Evolutionary conservation across 805 yeast genomes (phyloP), one percentile per base, ranked within the genome.

Genomic region (Candida qinlingensis): DNA sequence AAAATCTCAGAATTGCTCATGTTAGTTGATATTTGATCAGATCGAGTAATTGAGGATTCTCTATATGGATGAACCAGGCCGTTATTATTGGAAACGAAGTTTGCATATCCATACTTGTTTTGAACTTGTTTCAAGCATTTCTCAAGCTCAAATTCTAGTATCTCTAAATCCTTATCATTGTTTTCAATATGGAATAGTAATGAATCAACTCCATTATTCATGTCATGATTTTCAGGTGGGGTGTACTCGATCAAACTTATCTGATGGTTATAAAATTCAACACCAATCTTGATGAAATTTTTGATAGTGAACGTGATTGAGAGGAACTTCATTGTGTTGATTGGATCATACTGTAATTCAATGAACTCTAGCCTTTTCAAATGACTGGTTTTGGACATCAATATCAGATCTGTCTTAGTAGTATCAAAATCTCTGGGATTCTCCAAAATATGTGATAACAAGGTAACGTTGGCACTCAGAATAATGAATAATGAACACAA

Each of bases 401-500:
- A 41, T 12, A 41, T 8, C 35, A 48, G 28, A 41, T 48, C 51
- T n/a, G 35, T 6, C 26, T 43, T 47, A 7, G 38, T 42, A 3
- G 45, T 31, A n/a, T 43, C 39, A 8, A 36, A 19, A 19, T 37
- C 40, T n/a, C 43, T 45, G 31, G 50, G 43, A 41, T 50, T 46
- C 25, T 50, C 53, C 19, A 50, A 38, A n/a, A 38, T 44, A 26
- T 43, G 34, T 3, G 50, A 39, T 3, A 50, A 29, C 12, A 35
- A 38, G 1, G 50, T 50, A 6, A 50, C 41, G 41, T 38, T 35
- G 4, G 53, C 47, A 27, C 50, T 46, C n/a, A 50, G 35, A 4
- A 44, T 38, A 12, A 41, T 39, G 33, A 50, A 50, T 11, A 44
- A 29, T 2, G 48, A 41, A 25, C 37, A 30, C 1, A 49, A 5